phyloP scores from a whole-genome alignment of 164 flowering plant species.

The Chimonanthus praecox region DNA sequence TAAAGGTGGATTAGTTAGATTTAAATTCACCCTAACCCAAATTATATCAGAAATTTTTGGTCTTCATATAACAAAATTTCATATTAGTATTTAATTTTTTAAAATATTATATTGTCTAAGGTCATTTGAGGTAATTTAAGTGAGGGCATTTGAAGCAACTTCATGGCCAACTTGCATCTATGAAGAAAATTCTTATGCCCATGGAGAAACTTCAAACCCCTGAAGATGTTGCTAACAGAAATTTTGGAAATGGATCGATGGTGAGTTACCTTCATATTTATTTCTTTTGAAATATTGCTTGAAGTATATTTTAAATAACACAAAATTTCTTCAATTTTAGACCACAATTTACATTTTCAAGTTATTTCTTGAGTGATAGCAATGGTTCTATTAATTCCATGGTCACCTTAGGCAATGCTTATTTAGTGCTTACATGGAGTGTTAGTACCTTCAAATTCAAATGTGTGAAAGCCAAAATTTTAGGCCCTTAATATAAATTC shows the following conservation, averaged over 20 bases:
- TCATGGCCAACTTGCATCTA: slow-evolving; percentile 9
- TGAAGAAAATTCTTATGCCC: slow-evolving; percentile 10
- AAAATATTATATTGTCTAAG: slow-evolving; percentile 7
- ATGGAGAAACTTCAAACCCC: slow-evolving; percentile 28
- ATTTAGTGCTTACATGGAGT: slow-evolving; percentile 70
- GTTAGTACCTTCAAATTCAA: slow-evolving; percentile 37
- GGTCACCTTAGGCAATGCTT: slow-evolving; percentile 23
- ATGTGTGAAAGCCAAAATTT: no score
- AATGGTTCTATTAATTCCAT: slow-evolving; percentile 25
- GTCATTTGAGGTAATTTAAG: slow-evolving; percentile 36
- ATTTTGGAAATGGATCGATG: slow-evolving; percentile 6
- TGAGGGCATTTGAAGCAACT: slow-evolving; percentile 45
- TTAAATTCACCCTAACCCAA: no score
- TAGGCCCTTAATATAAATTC: no score
- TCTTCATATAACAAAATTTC: no score
- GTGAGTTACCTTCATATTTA: background rate
- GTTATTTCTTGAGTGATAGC: slow-evolving; percentile 52
- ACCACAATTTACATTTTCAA: slow-evolving; percentile 7
- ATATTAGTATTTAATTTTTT: no score
- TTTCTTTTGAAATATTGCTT: background rate
- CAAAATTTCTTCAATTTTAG: background rate
- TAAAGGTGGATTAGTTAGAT: no score
- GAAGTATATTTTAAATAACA: background rate
- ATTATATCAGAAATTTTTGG: no score
- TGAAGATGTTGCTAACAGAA: slow-evolving; percentile 8